Evolutionary conservation across 176 grass and related monocot genomes (phyloP).

Genomic region (Avena eriantha): DNA sequence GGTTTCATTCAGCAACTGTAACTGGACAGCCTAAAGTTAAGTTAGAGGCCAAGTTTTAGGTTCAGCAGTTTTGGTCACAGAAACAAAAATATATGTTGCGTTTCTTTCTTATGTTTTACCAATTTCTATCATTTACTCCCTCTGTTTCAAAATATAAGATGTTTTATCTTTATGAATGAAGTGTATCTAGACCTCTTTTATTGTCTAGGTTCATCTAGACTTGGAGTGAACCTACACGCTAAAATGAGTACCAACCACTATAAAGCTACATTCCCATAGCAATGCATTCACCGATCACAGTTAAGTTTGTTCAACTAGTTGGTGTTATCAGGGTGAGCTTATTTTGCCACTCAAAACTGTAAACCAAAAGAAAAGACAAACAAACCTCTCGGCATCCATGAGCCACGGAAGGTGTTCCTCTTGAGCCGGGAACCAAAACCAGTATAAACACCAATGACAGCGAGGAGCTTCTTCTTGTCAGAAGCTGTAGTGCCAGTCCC

Average conservation of each 20-base stretch:
- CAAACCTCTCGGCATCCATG: constrained; percentile 97
- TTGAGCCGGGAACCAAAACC: constrained; percentile 92
- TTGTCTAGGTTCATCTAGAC: too few relatives aligned
- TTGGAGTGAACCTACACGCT: too few relatives aligned
- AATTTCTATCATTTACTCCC: not conserved
- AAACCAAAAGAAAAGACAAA: not conserved
- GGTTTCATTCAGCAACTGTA: not conserved
- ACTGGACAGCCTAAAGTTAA: not conserved
- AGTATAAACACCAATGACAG: constrained; percentile 93
- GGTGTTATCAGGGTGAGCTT: not conserved
- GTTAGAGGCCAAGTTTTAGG: not conserved
- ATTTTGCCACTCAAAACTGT: not conserved
- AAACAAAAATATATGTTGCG: not conserved
- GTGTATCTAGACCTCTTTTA: too few relatives aligned
- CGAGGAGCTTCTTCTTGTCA: constrained; percentile 66
- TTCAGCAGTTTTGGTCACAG: not conserved
- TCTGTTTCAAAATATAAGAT: too few relatives aligned
- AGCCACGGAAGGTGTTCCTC: constrained; percentile 82
- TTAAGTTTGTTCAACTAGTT: not conserved
- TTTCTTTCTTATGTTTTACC: too few relatives aligned
- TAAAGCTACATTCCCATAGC: not conserved
- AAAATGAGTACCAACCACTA: not conserved
- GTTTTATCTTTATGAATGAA: too few relatives aligned
- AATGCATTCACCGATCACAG: not conserved
- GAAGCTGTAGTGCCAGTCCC: constrained; percentile 44